phyloP scores from a whole-genome alignment of 2,329 filamentous ascomycete genomes.

The Nannizzia gypsea region DNA sequence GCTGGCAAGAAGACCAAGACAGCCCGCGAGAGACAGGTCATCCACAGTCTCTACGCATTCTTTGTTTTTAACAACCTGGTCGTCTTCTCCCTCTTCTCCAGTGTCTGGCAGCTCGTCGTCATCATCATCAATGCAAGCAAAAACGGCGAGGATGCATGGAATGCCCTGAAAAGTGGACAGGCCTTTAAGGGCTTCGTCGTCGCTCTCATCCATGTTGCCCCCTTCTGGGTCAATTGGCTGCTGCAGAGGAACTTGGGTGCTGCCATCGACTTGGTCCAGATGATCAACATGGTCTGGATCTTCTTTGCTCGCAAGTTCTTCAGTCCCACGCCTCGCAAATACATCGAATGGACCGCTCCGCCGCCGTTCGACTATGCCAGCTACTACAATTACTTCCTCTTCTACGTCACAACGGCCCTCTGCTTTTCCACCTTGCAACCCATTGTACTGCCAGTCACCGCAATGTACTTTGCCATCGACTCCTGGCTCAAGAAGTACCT shows the following conservation, averaged over 20 bases:
- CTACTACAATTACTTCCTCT: constrained; percentile 98
- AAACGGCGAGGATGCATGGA: constrained; percentile 51
- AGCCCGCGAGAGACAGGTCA: constrained; percentile 79
- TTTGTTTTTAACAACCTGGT: constrained; percentile 96
- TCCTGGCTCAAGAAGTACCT: constrained; percentile 90
- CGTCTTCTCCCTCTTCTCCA: constrained; percentile 84
- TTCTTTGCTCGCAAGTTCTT: constrained; percentile 77
- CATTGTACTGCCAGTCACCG: constrained; percentile 71
- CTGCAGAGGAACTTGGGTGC: constrained; percentile 87
- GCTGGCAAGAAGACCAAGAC: constrained; percentile 88
- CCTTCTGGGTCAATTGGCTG: constrained; percentile 91
- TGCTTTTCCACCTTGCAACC: constrained; percentile 80
- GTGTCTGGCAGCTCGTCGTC: constrained; percentile 62
- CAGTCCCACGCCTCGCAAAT: constrained; percentile 74
- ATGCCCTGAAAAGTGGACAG: constrained; percentile 56
- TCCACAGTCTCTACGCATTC: constrained; percentile 83
- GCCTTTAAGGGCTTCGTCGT: constrained; percentile 53
- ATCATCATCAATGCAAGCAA: constrained; percentile 50
- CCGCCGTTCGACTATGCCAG: constrained; percentile 87
- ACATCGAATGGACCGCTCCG: constrained; percentile 87
- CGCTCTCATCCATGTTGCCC: constrained; percentile 69
- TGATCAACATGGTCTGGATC: constrained; percentile 71
- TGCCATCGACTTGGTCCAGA: constrained; percentile 82
- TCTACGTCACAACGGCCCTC: constrained; percentile 79
- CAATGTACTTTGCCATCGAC: constrained; percentile 81